Percentiles rank a stretch among this genome's conserved stretches.
Conservation (phyloP, 768 basidiomycete species). For the Fomitopsis pulvina region DNA sequence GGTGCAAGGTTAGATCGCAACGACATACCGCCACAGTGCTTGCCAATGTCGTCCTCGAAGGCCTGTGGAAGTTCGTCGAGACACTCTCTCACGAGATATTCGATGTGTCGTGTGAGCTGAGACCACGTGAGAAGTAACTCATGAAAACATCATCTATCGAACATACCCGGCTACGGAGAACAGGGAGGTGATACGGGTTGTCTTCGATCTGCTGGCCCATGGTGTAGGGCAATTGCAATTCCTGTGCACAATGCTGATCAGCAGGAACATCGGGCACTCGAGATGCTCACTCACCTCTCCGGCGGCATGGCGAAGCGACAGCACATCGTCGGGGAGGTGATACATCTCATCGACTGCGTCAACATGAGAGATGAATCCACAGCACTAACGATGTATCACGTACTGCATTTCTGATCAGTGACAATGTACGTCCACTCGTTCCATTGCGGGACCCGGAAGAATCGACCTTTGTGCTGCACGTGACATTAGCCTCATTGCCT, state of each 20-base stretch:
- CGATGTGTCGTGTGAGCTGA: conserved; percentile 5
- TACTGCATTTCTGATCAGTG: conserved; percentile 2
- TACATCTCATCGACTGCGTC: conserved; percentile 2
- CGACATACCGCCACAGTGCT: neutral
- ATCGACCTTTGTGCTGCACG: neutral
- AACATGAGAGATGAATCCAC: neutral
- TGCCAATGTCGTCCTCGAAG: conserved; percentile 1
- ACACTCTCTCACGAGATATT: neutral
- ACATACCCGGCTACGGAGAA: neutral
- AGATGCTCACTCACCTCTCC: neutral
- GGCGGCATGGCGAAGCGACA: conserved; percentile 1
- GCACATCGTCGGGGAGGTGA: conserved; percentile 1
- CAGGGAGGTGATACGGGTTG: conserved; percentile 4
- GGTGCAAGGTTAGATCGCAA: neutral
- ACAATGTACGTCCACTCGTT: conserved; percentile 1
- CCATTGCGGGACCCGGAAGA: neutral
- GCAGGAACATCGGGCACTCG: neutral
- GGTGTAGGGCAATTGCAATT: conserved; percentile 2
- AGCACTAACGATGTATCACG: neutral
- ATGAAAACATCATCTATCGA: too few relatives aligned
- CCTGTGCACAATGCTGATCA: neutral
- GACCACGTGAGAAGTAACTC: neutral
- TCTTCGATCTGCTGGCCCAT: conserved; percentile 4
- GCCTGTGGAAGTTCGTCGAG: neutral
- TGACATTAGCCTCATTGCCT: neutral